A percentile compares a stretch with the other conserved stretches of the same genome.
phyloP scores from a whole-genome alignment of 2,329 filamentous ascomycete genomes.

The Ustulina deusta region DNA sequence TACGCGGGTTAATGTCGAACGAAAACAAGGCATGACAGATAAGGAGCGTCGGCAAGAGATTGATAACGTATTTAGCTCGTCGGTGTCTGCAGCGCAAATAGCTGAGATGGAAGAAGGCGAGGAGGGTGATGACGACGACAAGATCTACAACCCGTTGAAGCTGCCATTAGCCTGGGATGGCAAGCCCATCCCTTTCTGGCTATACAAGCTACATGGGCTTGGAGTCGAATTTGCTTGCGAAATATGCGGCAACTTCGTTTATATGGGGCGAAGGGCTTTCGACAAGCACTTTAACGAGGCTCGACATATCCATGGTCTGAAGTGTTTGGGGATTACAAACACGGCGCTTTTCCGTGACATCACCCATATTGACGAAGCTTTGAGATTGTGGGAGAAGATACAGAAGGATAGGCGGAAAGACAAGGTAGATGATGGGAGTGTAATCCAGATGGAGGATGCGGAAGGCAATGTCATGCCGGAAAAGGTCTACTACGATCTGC shows the following conservation, averaged over 20 bases:
- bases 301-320: conserved; percentile 90
- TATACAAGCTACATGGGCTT: conserved; percentile 95
- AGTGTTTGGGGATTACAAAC: conserved; percentile 93
- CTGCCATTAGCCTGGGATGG: conserved; percentile 97
- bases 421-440: conserved; percentile 79
- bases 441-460: conserved; percentile 98
- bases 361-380: conserved; percentile 88
- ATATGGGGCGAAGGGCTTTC: conserved; percentile 95
- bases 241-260: conserved; percentile 98
- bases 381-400: conserved; percentile 92
- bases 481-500: conserved; percentile 95
- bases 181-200: conserved; percentile 98
- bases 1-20: conserved; percentile 93
- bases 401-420: conserved; percentile 85
- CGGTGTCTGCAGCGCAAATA: conserved; percentile 62
- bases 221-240: conserved; percentile 96
- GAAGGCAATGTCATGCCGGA: conserved; percentile 99
- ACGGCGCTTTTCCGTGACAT: conserved; percentile 94
- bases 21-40: conserved; percentile 97
- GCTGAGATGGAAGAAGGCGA: conserved; percentile 73
- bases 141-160: conserved; percentile 96
- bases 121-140: conserved; percentile 83
- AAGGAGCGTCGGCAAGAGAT: conserved; percentile 94
- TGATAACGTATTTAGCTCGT: conserved; percentile 78
- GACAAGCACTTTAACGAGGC: conserved; percentile 99